Base-by-base conservation (phyloP, 306 rosid genomes). In the Ziziphus jujuba region DNA sequence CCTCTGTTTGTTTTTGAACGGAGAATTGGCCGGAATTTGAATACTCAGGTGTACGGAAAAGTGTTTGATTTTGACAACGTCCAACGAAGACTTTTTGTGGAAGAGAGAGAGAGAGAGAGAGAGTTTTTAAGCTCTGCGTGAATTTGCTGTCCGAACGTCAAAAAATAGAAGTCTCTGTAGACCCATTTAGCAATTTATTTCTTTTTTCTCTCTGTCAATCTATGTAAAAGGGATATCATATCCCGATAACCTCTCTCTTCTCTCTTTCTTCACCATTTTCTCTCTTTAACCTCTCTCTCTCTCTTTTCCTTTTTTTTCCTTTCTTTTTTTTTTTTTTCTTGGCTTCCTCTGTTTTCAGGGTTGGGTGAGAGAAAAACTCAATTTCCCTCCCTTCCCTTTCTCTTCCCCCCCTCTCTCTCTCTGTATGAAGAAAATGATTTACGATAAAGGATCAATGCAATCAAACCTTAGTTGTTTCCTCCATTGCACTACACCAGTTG, bases 401-500 rank as follows among this genome's bases (percentile, higher is more conserved):
- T 44, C 38, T 11, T n/a, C 10, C 24, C 48, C 33, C 11, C 50
- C 64, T 50, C 66, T 54, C 75, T 66, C 61, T 50, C 43, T 72
- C 56, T 62, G 28, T 62, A 59, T 51, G 51, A 5, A 40, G 44
- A 25, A 63, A 33, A 81, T 85, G 96, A 84, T 82, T 59, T 74
- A 77, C 22, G 78, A 80, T 34, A 75, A 82, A 69, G 78, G 66
- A 63, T 77, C 86, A 66, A 83, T 85, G 90, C 84, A 82, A 75
- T 90, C 97, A 21, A 90, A 90, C 71, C 96, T 95, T 14, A 88
- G 88, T 15, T 77, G 89, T 69, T 84, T 95, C 76, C 97, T 95
- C 53, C 82, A 87, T 9, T 67, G 76, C 77, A 90, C 89, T 28
- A 90, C 99, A 6, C 99, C 99, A 21, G 79, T 80, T 16, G 87